Evolutionary conservation across 2,329 filamentous ascomycete species (phyloP), one percentile per base, ranked within the genome.

Genomic region (Diaporthe ilicicola): DNA sequence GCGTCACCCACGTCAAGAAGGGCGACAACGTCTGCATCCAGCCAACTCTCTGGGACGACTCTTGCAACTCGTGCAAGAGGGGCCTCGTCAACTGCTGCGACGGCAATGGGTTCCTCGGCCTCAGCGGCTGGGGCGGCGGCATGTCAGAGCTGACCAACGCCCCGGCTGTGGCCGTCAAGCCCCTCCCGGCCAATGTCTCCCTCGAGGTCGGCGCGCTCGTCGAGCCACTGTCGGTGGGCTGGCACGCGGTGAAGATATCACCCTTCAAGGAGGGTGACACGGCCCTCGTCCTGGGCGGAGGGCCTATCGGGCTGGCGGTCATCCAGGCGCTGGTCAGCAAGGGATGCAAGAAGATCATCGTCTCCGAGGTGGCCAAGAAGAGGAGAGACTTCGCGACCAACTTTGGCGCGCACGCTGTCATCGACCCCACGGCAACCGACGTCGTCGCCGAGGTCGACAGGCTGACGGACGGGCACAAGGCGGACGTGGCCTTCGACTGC

Each of bases 181-280:
- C 82, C 2, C 78, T 90, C 0, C 87, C 89, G 0, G 81, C 84
- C 10, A 83, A 84, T 62, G 79, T 89, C 10, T 81, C 83, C 0
- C 81, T 89, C 24, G 85, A 89, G 51, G 80, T 88, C 19, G 87
- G 80, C 67, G 89, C 90, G 0, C 81, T 92, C 3, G 85, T 91
- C 8, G 90, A 92, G 74, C 90, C 90, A 0, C 80, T 92, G 2
- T 83, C 88, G 0, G 89, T 92, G 0, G 89, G 88, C 10, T 91
- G 89, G 89, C 90, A 92, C 74, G 89, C 89, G 0, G 85, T 79
- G 27, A 50, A 56, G n/a, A 65, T 74, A 34, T 75, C 73, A 12
- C 72, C 72, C 6, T 64, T 70, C 24, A 70, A 75, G 44, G 82
- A 82, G 15, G 71, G 79, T 3, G 84, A 83, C 1, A 82, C 87